Percentiles rank a stretch among this genome's conserved stretches.
Evolutionary conservation across 768 basidiomycete genomes (phyloP).

Genomic region (Kwoniella bestiolae): DNA sequence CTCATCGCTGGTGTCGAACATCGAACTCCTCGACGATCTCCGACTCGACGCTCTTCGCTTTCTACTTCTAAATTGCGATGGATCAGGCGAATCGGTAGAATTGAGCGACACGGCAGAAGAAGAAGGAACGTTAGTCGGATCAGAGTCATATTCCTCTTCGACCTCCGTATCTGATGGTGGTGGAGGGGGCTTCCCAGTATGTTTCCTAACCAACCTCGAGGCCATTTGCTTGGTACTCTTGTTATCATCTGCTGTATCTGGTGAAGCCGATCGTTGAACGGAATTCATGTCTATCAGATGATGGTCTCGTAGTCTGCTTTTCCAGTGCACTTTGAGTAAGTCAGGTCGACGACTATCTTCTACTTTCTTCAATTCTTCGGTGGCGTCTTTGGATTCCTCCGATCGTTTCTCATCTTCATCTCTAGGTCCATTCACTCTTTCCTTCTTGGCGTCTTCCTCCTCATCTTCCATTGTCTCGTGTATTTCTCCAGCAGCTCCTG

Average conservation of each 20-base stretch:
- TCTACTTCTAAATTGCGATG: background rate
- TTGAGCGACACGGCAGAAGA: slow-evolving; percentile 10
- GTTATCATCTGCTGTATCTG: background rate
- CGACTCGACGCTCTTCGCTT: slow-evolving; percentile 15
- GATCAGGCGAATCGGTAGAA: slow-evolving; percentile 7
- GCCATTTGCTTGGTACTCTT: slow-evolving; percentile 8
- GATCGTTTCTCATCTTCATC: background rate
- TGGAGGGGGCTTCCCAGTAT: slow-evolving; percentile 21
- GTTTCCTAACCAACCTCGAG: slow-evolving; percentile 21
- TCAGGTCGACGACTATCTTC: slow-evolving; percentile 13
- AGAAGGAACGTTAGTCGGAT: slow-evolving; percentile 7
- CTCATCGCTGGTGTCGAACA: slow-evolving; percentile 9
- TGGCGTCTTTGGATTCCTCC: background rate
- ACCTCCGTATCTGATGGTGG: background rate
- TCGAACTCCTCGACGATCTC: slow-evolving; percentile 13
- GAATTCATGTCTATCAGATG: slow-evolving; percentile 23
- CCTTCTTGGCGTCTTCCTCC: background rate
- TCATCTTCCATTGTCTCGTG: too few species aligned
- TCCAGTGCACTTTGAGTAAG: slow-evolving; percentile 26
- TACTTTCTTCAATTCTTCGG: slow-evolving; percentile 2
- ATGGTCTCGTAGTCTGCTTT: slow-evolving; percentile 15
- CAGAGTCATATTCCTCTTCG: slow-evolving; percentile 5
- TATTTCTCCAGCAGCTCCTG: background rate
- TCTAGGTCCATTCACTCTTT: background rate
- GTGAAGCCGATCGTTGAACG: background rate